Evolutionary conservation across 805 yeast species (phyloP).

Genomic region (Spathaspora passalidarum): DNA sequence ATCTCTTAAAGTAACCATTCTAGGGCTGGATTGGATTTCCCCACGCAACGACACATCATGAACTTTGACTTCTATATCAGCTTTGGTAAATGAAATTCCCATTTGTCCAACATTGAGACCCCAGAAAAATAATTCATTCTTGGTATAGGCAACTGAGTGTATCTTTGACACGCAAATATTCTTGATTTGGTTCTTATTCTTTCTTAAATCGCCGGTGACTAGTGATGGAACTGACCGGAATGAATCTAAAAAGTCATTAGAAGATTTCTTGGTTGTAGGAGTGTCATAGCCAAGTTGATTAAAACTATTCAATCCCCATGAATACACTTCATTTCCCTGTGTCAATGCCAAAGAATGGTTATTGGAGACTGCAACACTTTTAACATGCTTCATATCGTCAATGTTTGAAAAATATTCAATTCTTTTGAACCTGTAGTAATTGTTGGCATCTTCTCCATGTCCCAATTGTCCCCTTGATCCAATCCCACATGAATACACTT

Average conservation of each 20-base stretch:
- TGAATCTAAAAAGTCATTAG: constrained; percentile 22
- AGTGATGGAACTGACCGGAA: constrained; percentile 38
- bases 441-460: constrained; percentile 37
- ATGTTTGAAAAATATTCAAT: constrained; percentile 36
- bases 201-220: constrained; percentile 44
- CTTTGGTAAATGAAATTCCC: constrained; percentile 43
- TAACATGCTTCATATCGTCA: constrained; percentile 17
- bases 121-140: constrained; percentile 57
- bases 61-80: constrained; percentile 22
- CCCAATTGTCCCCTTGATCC: constrained; percentile 76
- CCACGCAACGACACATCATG: constrained; percentile 35
- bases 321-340: constrained; percentile 48
- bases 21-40: constrained; percentile 35
- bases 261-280: constrained; percentile 11
- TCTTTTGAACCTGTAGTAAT: constrained; percentile 41
- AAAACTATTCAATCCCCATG: constrained; percentile 77
- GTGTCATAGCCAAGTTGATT: constrained; percentile 59
- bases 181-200: constrained; percentile 15
- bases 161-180: constrained; percentile 63
- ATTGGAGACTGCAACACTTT: constrained; percentile 50
- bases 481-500: constrained; percentile 60
- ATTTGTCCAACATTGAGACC: constrained; percentile 82
- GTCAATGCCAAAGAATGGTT: constrained; percentile 67
- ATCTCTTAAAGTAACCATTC: constrained; percentile 40
- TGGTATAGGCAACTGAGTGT: constrained; percentile 62